phyloP scores from a whole-genome alignment of 2,329 filamentous ascomycete species.

The Verticillium zaregamsianum region DNA sequence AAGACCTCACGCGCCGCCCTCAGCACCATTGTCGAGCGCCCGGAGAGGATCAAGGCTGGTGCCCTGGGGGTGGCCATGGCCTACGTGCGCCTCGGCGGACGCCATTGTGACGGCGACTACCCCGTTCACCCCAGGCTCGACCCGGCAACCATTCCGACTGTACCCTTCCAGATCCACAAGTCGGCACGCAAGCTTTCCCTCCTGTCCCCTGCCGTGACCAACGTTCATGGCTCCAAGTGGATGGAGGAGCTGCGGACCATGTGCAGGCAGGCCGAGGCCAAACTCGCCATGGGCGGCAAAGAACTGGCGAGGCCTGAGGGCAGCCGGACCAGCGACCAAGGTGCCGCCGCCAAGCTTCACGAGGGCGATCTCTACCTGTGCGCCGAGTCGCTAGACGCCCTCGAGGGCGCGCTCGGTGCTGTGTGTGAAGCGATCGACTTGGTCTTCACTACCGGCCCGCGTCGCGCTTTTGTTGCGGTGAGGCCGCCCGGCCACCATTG shows the following conservation, averaged over 20 bases:
- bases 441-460: slow-evolving; percentile 65
- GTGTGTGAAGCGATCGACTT: slow-evolving; percentile 90
- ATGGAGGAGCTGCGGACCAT: slow-evolving; percentile 87
- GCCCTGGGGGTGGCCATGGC: slow-evolving; percentile 79
- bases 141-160: slow-evolving; percentile 47
- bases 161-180: slow-evolving; percentile 82
- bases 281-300: slow-evolving; percentile 71
- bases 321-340: slow-evolving; percentile 41
- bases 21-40: slow-evolving; percentile 83
- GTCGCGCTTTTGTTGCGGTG: slow-evolving; percentile 84
- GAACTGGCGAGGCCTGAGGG: slow-evolving; percentile 71
- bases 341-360: slow-evolving; percentile 59
- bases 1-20: slow-evolving; percentile 69
- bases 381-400: slow-evolving; percentile 76
- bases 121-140: slow-evolving; percentile 62
- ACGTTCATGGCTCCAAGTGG: slow-evolving; percentile 88
- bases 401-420: slow-evolving; percentile 87
- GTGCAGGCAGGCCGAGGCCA: slow-evolving; percentile 76
- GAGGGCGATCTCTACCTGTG: slow-evolving; percentile 91
- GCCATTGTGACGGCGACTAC: slow-evolving; percentile 67
- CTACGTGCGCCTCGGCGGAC: slow-evolving; percentile 83
- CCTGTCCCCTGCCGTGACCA: slow-evolving; percentile 72
- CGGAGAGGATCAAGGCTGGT: slow-evolving; percentile 82
- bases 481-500: slow-evolving; percentile 95
- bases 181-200: slow-evolving; percentile 69